Base-by-base conservation (phyloP, 805 yeast species). In the Kluyveromyces nonfermentans region DNA sequence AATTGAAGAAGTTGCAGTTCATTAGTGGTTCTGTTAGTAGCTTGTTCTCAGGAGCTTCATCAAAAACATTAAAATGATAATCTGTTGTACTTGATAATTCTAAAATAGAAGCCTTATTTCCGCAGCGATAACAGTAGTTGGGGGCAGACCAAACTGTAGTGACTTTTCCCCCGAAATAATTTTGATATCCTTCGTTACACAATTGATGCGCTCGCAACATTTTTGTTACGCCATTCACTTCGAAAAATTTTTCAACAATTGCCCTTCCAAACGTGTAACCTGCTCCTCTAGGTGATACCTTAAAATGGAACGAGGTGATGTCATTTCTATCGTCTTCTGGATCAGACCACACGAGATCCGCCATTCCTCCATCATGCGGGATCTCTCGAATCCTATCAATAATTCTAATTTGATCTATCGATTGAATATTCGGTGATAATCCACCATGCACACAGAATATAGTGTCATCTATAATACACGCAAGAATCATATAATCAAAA, bases 361-460 rank as follows among this genome's bases (percentile, higher is more conserved):
- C 98, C 97, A 93, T 93, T 14, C 97, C 95, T 0, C 99, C 99
- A 61, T 93, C 98, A 54, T 94, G 98, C 0, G 99, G 99, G 10
- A 94, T 87, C 61, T 93, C 99, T 51, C 81, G 77, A 59, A 88
- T 90, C 46, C 99, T 63, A 63, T 93, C 98, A 7, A 94, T 81
- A 14, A 93, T 80, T 50, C 84, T 73, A 41, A 93, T 86, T 51
- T 94, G 97, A 59, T 93, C 97, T 18, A 93, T 74, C 7, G 93
- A 85, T 58, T 90, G 97, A 38, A 95, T 86, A 50, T 88, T 85
- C 0, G 99, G 99, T 4, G 96, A 85, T 5, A 93, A 66, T 0
- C 98, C 98, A 4, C 99, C 99, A 59, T 93, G 99, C 4, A 90
- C 90, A 54, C 97, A 94, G 62, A 93, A 93, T 2, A 94, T 77